phyloP scores from a whole-genome alignment of 257 asterid species.

The Fraxinus anomala region DNA sequence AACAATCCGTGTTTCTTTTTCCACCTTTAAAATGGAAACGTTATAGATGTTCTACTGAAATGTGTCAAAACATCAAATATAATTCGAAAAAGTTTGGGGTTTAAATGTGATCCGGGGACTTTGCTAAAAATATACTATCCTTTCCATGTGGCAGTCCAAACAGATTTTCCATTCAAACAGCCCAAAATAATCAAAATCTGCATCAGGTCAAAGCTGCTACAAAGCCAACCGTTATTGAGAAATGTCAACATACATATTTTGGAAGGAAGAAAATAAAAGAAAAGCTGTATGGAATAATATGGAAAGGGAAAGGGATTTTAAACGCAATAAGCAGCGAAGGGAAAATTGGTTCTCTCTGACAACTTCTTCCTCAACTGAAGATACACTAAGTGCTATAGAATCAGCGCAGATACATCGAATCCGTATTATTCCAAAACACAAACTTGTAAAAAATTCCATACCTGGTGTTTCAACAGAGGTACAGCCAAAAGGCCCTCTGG shows the following conservation, averaged over 20 bases:
- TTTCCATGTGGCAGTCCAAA: background rate
- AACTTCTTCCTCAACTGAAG: background rate
- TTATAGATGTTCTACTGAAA: background rate
- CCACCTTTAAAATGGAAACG: background rate
- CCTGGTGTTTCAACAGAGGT: constrained; percentile 86
- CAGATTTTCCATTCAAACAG: constrained; percentile 18
- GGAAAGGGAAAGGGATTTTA: background rate
- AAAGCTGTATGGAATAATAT: background rate
- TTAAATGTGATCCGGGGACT: background rate
- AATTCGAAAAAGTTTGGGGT: constrained; percentile 9
- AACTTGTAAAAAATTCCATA: constrained; percentile 7
- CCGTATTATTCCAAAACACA: background rate
- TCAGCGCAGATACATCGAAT: background rate
- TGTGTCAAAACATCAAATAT: background rate
- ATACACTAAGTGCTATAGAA: background rate
- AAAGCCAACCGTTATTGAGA: background rate
- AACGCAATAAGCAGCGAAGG: background rate
- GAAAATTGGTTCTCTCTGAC: background rate
- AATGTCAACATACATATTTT: background rate
- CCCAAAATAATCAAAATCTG: background rate
- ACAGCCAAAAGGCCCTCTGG: constrained; percentile 86
- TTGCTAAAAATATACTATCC: background rate
- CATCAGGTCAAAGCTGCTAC: background rate
- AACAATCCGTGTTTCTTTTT: background rate
- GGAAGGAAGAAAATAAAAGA: background rate